These are phyloP conservation scores for Tothia fuscella DNA, from an alignment of 2,329 filamentous ascomycete species.

Conservation along the genomic window DNA sequence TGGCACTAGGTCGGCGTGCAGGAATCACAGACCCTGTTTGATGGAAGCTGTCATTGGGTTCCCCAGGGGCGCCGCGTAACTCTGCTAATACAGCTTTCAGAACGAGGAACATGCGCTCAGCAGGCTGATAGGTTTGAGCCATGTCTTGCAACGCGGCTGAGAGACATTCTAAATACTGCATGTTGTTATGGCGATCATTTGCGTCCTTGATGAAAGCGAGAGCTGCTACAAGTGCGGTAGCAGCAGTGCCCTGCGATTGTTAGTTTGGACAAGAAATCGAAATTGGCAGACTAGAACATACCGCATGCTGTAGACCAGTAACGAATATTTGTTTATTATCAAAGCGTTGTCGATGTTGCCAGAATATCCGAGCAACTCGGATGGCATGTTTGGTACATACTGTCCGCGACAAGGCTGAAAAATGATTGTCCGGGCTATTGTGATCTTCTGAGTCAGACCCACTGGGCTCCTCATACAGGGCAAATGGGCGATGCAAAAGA, in stretches of 20 bases:
- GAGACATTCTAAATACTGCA: slow-evolving; percentile 42
- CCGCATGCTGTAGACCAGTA: slow-evolving; percentile 41
- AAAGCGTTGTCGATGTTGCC: slow-evolving; percentile 42
- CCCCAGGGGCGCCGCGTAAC: slow-evolving; percentile 21
- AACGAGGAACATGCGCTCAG: slow-evolving; percentile 41
- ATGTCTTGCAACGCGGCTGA: slow-evolving; percentile 41
- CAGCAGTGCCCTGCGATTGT: slow-evolving; percentile 41
- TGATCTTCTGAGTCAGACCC: slow-evolving; percentile 23
- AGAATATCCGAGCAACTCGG: slow-evolving; percentile 41
- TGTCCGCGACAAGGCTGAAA: slow-evolving; percentile 36
- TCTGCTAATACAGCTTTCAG: slow-evolving; percentile 42
- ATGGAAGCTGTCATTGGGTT: not conserved
- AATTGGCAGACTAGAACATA: not conserved
- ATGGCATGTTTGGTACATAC: slow-evolving; percentile 46
- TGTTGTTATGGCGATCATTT: slow-evolving; percentile 27
- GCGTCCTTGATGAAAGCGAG: slow-evolving; percentile 27
- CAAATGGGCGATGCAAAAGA: slow-evolving; percentile 42
- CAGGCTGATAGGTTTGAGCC: slow-evolving; percentile 41
- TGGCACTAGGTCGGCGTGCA: slow-evolving; percentile 20
- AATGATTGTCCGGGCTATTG: slow-evolving; percentile 28
- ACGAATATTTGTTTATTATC: slow-evolving; percentile 40
- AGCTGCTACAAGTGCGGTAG: slow-evolving; percentile 42
- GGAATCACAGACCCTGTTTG: slow-evolving; percentile 19
- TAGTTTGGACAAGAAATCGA: slow-evolving; percentile 8
- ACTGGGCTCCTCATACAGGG: slow-evolving; percentile 34